These are phyloP conservation scores for Sporothrix inflata DNA, from an alignment of 2,329 filamentous ascomycete genomes.

Conservation along the genomic window DNA sequence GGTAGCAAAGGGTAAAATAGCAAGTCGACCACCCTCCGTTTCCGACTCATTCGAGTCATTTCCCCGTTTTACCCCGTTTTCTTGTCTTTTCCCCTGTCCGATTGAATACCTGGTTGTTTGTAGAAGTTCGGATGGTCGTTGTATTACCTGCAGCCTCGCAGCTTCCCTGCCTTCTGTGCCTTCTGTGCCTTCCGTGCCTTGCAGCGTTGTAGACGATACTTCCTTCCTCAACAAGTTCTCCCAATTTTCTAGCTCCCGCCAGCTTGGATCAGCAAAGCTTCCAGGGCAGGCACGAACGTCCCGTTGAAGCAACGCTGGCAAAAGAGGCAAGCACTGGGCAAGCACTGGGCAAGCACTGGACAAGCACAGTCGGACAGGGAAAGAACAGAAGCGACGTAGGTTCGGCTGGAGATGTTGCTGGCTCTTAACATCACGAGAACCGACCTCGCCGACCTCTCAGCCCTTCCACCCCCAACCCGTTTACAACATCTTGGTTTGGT, in stretches of 20 bases:
- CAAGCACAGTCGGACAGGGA: neutral
- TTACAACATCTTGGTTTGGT: neutral
- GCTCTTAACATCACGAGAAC: neutral
- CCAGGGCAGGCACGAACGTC: neutral
- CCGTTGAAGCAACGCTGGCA: neutral
- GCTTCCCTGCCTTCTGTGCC: too few species aligned
- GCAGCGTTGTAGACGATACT: slow-evolving; percentile 1
- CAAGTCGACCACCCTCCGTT: neutral
- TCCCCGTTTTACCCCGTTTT: neutral
- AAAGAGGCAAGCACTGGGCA: neutral
- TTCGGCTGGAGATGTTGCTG: neutral
- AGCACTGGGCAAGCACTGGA: too few species aligned
- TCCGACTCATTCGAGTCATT: neutral
- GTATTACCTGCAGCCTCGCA: too few species aligned
- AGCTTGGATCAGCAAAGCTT: neutral
- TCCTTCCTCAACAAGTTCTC: neutral
- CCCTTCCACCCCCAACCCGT: neutral
- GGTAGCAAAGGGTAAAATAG: neutral
- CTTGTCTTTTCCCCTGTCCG: neutral
- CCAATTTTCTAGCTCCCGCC: neutral
- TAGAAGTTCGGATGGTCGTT: neutral
- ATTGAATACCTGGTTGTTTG: neutral
- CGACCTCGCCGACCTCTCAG: neutral
- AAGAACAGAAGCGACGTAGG: neutral
- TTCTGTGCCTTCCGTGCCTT: neutral